Evolutionary conservation across 1,284 basidiomycete genomes (phyloP), one percentile per base, ranked within the genome.

Genomic region (Tranzscheliella williamsii): DNA sequence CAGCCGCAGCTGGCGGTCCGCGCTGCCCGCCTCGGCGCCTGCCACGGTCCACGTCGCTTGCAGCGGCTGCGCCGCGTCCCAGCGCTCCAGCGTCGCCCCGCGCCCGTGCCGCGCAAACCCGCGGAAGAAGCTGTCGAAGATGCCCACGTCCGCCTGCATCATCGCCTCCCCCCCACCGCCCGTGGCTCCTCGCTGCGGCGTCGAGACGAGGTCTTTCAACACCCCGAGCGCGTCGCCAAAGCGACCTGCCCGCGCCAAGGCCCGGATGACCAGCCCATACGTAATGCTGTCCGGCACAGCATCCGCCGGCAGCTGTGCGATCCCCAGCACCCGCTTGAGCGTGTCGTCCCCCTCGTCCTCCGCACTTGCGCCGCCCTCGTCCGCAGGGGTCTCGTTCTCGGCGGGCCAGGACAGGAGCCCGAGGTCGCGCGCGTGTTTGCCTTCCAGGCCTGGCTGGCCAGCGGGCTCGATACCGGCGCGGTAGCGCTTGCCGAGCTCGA

Each of bases 91-190:
- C 9, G 4, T 17, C 18, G 43, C 52, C 5, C 52, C 48, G n/a
- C 26, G 21, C 0, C 56, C 55, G 22, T 52, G 33, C 4, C 42
- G 37, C n/a, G 52, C 37, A 23, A 51, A 65, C 20, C 52, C 56
- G 15, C 44, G 42, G 31, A 65, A 65, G 37, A 65, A 53, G 39
- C 52, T 56, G 39, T 40, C 38, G 24, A 52, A 65, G 32, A 65
- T 53, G 24, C 38, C 42, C 21, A 57, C 23, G 12, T 45, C 48
- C 1, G 61, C 42, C 13, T 41, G 47, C 50, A 55, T 56, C 33
- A 27, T 42, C 15, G 20, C 24, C 13, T 39, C 31, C 7, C 3
- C 15, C 3, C 1, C 16, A 13, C 26, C 5, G 13, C 9, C 27
- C 2, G 22, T 24, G 16, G 7, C 23, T 1, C 17, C 3, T 3